Percentiles rank a stretch among this genome's conserved stretches.
These are phyloP conservation scores for Flueggea neowawraea DNA, from an alignment of 441 rosid species.

Conservation along the genomic window DNA sequence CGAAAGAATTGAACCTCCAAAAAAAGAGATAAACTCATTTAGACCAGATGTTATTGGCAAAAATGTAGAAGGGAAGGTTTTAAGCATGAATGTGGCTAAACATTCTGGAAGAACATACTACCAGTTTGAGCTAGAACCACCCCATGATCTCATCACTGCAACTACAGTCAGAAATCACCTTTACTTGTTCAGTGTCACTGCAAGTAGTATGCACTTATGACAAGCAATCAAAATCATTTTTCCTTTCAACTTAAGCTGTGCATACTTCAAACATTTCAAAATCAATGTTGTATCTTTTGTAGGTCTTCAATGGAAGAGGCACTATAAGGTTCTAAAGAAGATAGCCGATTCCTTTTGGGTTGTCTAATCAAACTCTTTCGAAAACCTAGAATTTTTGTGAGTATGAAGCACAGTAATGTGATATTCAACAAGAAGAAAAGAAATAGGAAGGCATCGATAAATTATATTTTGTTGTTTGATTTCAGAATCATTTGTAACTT, in stretches of 20 bases:
- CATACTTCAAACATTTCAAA: too few species aligned
- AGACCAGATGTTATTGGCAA: constrained; percentile 94
- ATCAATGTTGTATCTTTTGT: constrained; percentile 4
- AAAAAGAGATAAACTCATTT: constrained; percentile 79
- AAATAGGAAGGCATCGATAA: too few species aligned
- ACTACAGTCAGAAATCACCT: constrained; percentile 95
- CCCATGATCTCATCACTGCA: constrained; percentile 85
- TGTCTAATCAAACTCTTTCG: constrained; percentile 26
- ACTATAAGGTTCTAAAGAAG: constrained; percentile 79
- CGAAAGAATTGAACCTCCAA: constrained; percentile 83
- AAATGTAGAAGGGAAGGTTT: constrained; percentile 85
- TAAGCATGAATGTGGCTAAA: constrained; percentile 57
- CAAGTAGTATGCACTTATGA: constrained; percentile 39
- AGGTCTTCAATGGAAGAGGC: constrained; percentile 98
- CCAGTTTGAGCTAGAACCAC: constrained; percentile 90
- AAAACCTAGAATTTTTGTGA: not conserved
- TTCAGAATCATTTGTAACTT: too few species aligned
- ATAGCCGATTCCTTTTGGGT: constrained; percentile 90
- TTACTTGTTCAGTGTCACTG: constrained; percentile 74
- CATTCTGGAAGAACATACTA: constrained; percentile 76
- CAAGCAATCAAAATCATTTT: too few species aligned
- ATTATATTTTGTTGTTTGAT: too few species aligned
- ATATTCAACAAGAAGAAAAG: too few species aligned
- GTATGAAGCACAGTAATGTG: too few species aligned
- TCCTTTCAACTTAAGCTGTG: too few species aligned